These are phyloP conservation scores for Adiantum capillusveneris DNA, from an alignment of 75 land plant species.

Conservation along the genomic window DNA sequence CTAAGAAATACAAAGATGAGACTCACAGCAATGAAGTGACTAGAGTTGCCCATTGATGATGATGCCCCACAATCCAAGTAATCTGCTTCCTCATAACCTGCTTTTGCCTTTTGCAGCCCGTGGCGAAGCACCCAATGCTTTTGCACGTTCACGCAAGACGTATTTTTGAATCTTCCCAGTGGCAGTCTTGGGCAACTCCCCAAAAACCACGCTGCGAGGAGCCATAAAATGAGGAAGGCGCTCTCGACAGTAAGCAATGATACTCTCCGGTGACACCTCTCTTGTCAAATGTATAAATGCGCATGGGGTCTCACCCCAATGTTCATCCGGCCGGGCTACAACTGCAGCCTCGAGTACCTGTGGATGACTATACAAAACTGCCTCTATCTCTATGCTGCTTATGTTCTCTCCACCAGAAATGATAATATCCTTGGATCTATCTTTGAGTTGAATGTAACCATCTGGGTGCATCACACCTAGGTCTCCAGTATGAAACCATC, in stretches of 20 bases:
- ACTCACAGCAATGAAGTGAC: too few relatives aligned
- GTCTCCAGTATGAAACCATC: constrained; percentile 87
- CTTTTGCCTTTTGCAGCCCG: too few relatives aligned
- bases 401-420: constrained; percentile 74
- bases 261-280: constrained; percentile 33
- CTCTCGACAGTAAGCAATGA: constrained; percentile 44
- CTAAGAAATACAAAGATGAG: too few relatives aligned
- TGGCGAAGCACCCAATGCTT: constrained; percentile 30
- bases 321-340: constrained; percentile 70
- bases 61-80: too few relatives aligned
- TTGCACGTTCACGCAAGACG: constrained; percentile 52
- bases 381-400: constrained; percentile 72
- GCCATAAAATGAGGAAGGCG: constrained; percentile 55
- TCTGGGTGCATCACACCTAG: constrained; percentile 73
- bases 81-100: too few relatives aligned
- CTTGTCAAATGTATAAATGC: constrained; percentile 54
- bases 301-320: constrained; percentile 86
- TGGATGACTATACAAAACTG: constrained; percentile 56
- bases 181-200: constrained; percentile 69
- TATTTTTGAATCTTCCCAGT: constrained; percentile 80
- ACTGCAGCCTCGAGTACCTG: constrained; percentile 68
- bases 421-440: constrained; percentile 72
- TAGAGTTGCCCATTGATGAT: too few relatives aligned
- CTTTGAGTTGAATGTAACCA: constrained; percentile 62
- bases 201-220: constrained; percentile 61